Conservation (phyloP, 2,329 filamentous ascomycete species). For the Fusarium oligoseptatum region DNA sequence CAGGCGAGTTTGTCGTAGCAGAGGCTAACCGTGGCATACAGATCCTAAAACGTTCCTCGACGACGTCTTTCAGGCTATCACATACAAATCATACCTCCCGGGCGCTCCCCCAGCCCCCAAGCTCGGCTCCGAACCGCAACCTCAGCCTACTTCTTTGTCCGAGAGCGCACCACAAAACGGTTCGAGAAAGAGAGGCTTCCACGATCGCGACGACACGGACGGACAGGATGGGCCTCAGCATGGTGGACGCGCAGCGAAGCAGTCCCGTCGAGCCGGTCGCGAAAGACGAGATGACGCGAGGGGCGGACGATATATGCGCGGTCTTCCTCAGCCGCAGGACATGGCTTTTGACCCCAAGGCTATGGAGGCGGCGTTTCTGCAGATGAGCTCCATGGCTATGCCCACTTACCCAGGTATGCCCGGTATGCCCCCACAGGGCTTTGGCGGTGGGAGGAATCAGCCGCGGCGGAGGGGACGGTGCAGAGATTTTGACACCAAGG, state of each 20-base stretch:
- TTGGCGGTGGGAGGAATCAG: slow-evolving; percentile 39
- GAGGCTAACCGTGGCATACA: slow-evolving; percentile 36
- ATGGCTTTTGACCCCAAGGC: slow-evolving; percentile 70
- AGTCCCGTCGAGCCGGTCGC: slow-evolving; percentile 66
- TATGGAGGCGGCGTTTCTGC: slow-evolving; percentile 71
- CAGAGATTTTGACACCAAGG: slow-evolving; percentile 79
- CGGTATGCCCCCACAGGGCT: slow-evolving; percentile 52
- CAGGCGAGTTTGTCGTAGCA: not conserved
- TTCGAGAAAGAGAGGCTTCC: slow-evolving; percentile 54
- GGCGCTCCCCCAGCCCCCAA: slow-evolving; percentile 61
- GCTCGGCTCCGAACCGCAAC: slow-evolving; percentile 20
- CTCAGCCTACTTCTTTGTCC: slow-evolving; percentile 32
- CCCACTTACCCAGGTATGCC: slow-evolving; percentile 55
- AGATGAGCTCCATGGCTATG: slow-evolving; percentile 70
- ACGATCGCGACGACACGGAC: slow-evolving; percentile 47
- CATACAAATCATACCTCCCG: slow-evolving; percentile 71
- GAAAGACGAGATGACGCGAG: slow-evolving; percentile 45
- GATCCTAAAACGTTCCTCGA: slow-evolving; percentile 70
- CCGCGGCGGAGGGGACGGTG: slow-evolving; percentile 66
- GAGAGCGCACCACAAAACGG: slow-evolving; percentile 31
- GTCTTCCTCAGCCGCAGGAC: slow-evolving; percentile 33
- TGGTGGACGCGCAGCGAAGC: slow-evolving; percentile 68
- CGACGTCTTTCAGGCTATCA: slow-evolving; percentile 77
- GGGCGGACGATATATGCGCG: slow-evolving; percentile 34
- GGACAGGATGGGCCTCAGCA: slow-evolving; percentile 31